Conservation (phyloP, 192 early-diverging fungal species). For the Mortierella antarctica region DNA sequence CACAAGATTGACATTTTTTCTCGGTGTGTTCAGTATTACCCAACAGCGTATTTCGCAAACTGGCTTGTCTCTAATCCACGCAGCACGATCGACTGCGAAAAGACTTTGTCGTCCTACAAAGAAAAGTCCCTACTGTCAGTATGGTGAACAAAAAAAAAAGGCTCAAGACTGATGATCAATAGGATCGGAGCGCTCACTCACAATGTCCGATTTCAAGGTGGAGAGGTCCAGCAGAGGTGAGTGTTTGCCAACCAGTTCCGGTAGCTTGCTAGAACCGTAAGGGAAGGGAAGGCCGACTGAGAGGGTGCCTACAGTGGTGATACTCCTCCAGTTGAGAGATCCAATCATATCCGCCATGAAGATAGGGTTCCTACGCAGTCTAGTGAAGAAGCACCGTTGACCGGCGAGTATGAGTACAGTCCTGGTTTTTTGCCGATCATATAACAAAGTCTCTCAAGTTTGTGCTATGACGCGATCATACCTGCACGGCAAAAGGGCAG, state of each 20-base stretch:
- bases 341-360: constrained; percentile 51
- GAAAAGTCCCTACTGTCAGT: background rate
- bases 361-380: constrained; percentile 25
- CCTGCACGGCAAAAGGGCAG: constrained; percentile 56
- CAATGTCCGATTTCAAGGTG: constrained; percentile 7
- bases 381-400: background rate
- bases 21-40: background rate
- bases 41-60: constrained; percentile 31
- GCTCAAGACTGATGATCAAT: background rate
- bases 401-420: background rate
- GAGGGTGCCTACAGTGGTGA: constrained; percentile 54
- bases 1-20: background rate
- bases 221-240: constrained; percentile 35
- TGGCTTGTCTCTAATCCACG: constrained; percentile 36
- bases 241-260: constrained; percentile 17
- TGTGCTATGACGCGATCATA: constrained; percentile 11
- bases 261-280: constrained; percentile 24
- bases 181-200: background rate
- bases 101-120: constrained; percentile 39
- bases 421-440: background rate
- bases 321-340: constrained; percentile 57
- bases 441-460: background rate
- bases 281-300: constrained; percentile 54
- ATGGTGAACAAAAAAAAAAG: too few relatives aligned
- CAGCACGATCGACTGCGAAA: constrained; percentile 42